A percentile compares a stretch with the other conserved stretches of the same genome.
Conservation (phyloP, 345 rosid genomes). For the Triadica sebifera region DNA sequence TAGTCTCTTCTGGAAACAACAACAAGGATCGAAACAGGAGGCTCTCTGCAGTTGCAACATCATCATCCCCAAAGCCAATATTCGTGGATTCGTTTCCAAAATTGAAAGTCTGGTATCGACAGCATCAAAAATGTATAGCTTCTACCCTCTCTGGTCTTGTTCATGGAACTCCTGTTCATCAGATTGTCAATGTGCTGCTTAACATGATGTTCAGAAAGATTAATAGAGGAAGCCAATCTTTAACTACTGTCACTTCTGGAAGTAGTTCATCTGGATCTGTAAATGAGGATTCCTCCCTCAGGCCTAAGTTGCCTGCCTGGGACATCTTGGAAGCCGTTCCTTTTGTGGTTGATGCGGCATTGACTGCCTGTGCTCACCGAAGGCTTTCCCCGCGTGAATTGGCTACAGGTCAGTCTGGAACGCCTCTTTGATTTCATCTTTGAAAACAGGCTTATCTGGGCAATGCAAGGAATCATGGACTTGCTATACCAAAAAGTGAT, state of each 20-base stretch:
- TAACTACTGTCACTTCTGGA: constrained; percentile 61
- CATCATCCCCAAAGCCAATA: constrained; percentile 42
- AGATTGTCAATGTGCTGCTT: constrained; percentile 76
- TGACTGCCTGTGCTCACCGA: constrained; percentile 91
- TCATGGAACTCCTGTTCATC: constrained; percentile 79
- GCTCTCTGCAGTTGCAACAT: constrained; percentile 44
- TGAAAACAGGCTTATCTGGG: background rate
- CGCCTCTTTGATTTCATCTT: constrained; percentile 7
- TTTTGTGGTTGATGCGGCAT: constrained; percentile 80
- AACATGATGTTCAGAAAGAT: constrained; percentile 84
- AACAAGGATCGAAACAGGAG: constrained; percentile 31
- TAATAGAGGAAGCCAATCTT: constrained; percentile 49
- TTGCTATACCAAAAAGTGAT: background rate
- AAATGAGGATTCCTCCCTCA: constrained; percentile 51
- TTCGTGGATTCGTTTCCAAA: constrained; percentile 89
- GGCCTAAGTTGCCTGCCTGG: constrained; percentile 93
- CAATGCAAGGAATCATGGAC: background rate
- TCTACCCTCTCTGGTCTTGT: constrained; percentile 74
- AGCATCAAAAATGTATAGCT: constrained; percentile 80
- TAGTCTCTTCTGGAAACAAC: constrained; percentile 56
- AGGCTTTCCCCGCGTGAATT: constrained; percentile 89
- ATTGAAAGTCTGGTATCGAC: constrained; percentile 78
- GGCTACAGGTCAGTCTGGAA: constrained; percentile 70
- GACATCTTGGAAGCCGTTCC: constrained; percentile 89
- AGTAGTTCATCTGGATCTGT: constrained; percentile 73